phyloP scores from a whole-genome alignment of 2,329 filamentous ascomycete genomes.

The Aciculosporium take region DNA sequence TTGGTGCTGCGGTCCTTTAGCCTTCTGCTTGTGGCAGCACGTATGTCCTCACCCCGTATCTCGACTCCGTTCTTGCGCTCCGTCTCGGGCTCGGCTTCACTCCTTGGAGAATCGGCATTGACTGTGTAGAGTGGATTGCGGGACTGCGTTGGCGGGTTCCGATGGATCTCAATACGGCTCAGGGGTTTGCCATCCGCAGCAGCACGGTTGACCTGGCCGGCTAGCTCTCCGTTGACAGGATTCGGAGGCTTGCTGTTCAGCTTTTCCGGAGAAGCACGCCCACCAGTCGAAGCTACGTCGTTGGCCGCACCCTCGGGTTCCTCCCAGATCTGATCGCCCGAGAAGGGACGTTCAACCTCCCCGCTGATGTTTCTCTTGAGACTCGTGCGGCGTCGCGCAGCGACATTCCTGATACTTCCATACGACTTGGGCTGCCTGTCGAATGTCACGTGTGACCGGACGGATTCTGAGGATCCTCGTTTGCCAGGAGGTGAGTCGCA shows the following conservation, averaged over 20 bases:
- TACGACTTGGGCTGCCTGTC: slow-evolving; percentile 25
- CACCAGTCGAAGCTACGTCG: slow-evolving; percentile 9
- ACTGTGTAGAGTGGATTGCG: slow-evolving; percentile 66
- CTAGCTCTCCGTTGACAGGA: slow-evolving; percentile 18
- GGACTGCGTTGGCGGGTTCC: slow-evolving; percentile 70
- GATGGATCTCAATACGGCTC: slow-evolving; percentile 59
- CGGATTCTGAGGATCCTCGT: slow-evolving; percentile 14
- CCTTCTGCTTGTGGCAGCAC: slow-evolving; percentile 78
- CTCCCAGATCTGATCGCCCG: slow-evolving; percentile 75
- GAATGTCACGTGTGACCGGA: slow-evolving; percentile 7
- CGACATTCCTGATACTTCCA: slow-evolving; percentile 23
- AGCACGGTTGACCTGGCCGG: slow-evolving; percentile 29
- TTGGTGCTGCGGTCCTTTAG: slow-evolving; percentile 75
- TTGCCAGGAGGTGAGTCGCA: slow-evolving; percentile 24
- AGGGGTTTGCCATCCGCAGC: slow-evolving; percentile 20
- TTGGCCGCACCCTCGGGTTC: slow-evolving; percentile 46
- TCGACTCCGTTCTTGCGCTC: slow-evolving; percentile 67
- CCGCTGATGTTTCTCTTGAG: slow-evolving; percentile 57
- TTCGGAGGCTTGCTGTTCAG: slow-evolving; percentile 20
- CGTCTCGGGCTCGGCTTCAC: slow-evolving; percentile 25
- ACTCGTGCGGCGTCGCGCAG: slow-evolving; percentile 45
- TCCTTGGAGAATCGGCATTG: slow-evolving; percentile 34
- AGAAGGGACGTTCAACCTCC: slow-evolving; percentile 52
- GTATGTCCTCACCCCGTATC: slow-evolving; percentile 74
- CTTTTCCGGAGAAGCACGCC: slow-evolving; percentile 19